Base-by-base conservation (phyloP, 345 rosid genomes). In the Pseudoturritis turrita region DNA sequence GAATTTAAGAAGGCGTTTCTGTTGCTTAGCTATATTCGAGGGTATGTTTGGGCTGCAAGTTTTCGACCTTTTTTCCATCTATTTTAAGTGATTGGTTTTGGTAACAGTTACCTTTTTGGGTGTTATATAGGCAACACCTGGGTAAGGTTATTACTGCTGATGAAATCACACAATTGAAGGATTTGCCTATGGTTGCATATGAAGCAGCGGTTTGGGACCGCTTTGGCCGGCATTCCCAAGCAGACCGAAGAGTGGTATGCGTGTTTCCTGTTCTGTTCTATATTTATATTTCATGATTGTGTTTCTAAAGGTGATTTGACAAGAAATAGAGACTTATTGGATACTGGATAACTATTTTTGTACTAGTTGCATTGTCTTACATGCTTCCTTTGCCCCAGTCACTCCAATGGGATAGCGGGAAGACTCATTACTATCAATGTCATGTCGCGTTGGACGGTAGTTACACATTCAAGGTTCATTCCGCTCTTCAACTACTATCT, bases 1-100 rank as follows among this genome's bases (percentile, higher is more conserved):
- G 91, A 91, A 52, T 89, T 87, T 33, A 72, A 85, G 10, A 89
- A 86, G 57, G 82, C 79, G 4, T 91, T 91, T 69, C 78, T 91
- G 3, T 64, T 91, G 7, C 68, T 87, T 33, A 87, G 64, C 78
- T 91, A 89, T 60, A 74, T 85, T 23, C 91, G 85, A 8, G 78
- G 68, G 96, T 91, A 68, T 78, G 85, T 81, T 70, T 46, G 5
- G 0, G 31, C n/a, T n/a, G 17, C 33, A 43, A 8, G 26, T 60
- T 28, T 69, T 47, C 11, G 1, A 7, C 7, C 22, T 55, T 31
- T 60, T 2, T n/a, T n/a, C n/a, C n/a, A n/a, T n/a, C n/a, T n/a
- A n/a, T n/a, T n/a, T n/a, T n/a, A 21, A 46, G 50, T 76, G 57
- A 13, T 35, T 61, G 5, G 6, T 49, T 44, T 7, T 51, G 12